Evolutionary conservation across 1,284 basidiomycete species (phyloP).

Genomic region (Ustilago trichophora): DNA sequence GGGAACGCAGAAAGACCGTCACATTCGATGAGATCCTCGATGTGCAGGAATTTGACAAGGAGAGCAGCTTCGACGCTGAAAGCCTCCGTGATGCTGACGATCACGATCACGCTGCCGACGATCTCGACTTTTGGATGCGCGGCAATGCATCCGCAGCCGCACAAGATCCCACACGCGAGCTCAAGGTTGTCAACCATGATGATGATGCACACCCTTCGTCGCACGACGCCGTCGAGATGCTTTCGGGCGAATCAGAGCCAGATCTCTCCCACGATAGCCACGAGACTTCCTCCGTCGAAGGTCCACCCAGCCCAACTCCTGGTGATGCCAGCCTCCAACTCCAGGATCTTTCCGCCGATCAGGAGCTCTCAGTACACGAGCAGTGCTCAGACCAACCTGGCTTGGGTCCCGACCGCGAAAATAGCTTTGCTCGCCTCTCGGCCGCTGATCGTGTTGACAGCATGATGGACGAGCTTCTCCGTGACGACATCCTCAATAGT

Average conservation of each 20-base stretch:
- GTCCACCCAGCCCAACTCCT: slow-evolving; percentile 33
- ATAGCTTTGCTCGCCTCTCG: slow-evolving; percentile 44
- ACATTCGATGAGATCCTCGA: slow-evolving; percentile 86
- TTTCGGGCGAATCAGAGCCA: slow-evolving; percentile 34
- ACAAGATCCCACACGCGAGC: too few relatives aligned
- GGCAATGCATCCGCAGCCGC: not conserved
- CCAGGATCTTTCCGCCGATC: slow-evolving; percentile 32
- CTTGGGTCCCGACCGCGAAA: slow-evolving; percentile 25
- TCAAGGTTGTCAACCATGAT: slow-evolving; percentile 46
- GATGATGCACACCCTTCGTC: slow-evolving; percentile 1
- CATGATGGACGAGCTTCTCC: slow-evolving; percentile 62
- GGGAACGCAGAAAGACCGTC: slow-evolving; percentile 72
- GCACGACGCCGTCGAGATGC: slow-evolving; percentile 8
- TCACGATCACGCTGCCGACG: slow-evolving; percentile 6
- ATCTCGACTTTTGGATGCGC: slow-evolving; percentile 28
- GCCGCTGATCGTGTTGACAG: slow-evolving; percentile 58
- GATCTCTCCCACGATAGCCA: slow-evolving; percentile 44
- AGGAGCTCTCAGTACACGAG: slow-evolving; percentile 5
- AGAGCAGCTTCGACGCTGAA: slow-evolving; percentile 56
- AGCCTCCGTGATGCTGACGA: slow-evolving; percentile 39
- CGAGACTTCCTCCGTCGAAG: slow-evolving; percentile 51
- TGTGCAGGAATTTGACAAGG: slow-evolving; percentile 75
- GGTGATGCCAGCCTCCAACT: slow-evolving; percentile 10
- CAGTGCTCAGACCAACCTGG: slow-evolving; percentile 11
- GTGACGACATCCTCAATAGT: slow-evolving; percentile 53